Evolutionary conservation across 345 rosid species (phyloP).

Genomic region (Acer yangbiense): DNA sequence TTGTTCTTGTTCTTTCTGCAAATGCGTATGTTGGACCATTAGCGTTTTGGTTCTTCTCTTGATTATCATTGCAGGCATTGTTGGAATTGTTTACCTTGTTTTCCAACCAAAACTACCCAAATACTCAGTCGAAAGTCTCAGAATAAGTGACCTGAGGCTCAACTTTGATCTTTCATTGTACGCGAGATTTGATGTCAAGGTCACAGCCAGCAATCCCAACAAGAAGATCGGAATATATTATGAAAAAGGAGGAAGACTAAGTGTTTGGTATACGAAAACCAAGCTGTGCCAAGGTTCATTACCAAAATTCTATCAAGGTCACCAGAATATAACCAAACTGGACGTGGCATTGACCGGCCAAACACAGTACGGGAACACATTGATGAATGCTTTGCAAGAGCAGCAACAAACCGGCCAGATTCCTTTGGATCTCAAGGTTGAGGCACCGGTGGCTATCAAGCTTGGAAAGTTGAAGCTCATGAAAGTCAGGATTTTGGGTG

Average conservation of each 20-base stretch:
- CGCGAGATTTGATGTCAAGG: slow-evolving; percentile 67
- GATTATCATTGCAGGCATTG: slow-evolving; percentile 43
- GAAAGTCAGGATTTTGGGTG: slow-evolving; percentile 65
- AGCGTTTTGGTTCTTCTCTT: slow-evolving; percentile 45
- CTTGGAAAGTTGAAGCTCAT: slow-evolving; percentile 70
- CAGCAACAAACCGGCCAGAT: slow-evolving; percentile 84
- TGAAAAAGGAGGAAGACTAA: slow-evolving; percentile 62
- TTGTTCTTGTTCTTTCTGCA: slow-evolving; percentile 32
- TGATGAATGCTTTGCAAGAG: slow-evolving; percentile 74
- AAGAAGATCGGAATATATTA: slow-evolving; percentile 78
- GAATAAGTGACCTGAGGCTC: slow-evolving; percentile 67
- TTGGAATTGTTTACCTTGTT: slow-evolving; percentile 59
- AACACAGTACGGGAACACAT: slow-evolving; percentile 54
- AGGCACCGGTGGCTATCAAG: slow-evolving; percentile 68
- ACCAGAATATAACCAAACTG: slow-evolving; percentile 66
- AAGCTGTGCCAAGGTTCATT: slow-evolving; percentile 70
- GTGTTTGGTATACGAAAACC: slow-evolving; percentile 68
- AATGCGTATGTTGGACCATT: slow-evolving; percentile 62
- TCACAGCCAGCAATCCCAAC: slow-evolving; percentile 87
- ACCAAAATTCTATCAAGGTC: slow-evolving; percentile 86
- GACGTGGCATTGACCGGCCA: slow-evolving; percentile 61
- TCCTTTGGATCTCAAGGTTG: slow-evolving; percentile 70
- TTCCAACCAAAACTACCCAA: slow-evolving; percentile 77
- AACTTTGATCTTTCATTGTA: slow-evolving; percentile 62
- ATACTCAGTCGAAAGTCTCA: slow-evolving; percentile 65